Evolutionary conservation across 2,329 filamentous ascomycete genomes (phyloP).

Genomic region (Fusarium goolgardi): DNA sequence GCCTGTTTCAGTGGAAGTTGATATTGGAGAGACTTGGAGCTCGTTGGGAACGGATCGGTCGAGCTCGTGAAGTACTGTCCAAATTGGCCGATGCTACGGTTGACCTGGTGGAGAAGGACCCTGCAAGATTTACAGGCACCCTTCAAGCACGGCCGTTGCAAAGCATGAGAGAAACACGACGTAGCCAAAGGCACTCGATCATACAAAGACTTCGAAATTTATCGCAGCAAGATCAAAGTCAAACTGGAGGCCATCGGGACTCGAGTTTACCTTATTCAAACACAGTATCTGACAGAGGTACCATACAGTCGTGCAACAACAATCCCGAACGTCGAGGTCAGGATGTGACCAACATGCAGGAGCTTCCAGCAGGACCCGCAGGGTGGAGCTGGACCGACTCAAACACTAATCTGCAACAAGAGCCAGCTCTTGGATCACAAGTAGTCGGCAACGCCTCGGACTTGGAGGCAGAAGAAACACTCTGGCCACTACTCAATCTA

Average conservation of each 20-base stretch:
- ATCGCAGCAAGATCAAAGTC: neutral
- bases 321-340: neutral
- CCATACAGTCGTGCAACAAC: neutral
- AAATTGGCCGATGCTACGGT: constrained; percentile 23
- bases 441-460: neutral
- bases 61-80: constrained; percentile 10
- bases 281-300: fast-evolving
- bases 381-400: neutral
- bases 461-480: neutral
- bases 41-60: neutral
- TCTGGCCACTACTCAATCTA: constrained; percentile 9
- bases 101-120: constrained; percentile 10
- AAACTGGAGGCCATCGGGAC: fast-evolving
- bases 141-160: neutral
- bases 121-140: neutral
- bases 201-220: neutral
- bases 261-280: fast-evolving
- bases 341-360: neutral
- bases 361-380: neutral
- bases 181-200: neutral
- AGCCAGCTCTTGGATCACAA: neutral
- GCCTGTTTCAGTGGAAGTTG: constrained; percentile 3
- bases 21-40: constrained; percentile 3
- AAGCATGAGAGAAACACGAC: neutral
- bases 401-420: neutral